These are phyloP conservation scores for Candida peoriensis DNA, from an alignment of 805 yeast species.

Conservation along the genomic window DNA sequence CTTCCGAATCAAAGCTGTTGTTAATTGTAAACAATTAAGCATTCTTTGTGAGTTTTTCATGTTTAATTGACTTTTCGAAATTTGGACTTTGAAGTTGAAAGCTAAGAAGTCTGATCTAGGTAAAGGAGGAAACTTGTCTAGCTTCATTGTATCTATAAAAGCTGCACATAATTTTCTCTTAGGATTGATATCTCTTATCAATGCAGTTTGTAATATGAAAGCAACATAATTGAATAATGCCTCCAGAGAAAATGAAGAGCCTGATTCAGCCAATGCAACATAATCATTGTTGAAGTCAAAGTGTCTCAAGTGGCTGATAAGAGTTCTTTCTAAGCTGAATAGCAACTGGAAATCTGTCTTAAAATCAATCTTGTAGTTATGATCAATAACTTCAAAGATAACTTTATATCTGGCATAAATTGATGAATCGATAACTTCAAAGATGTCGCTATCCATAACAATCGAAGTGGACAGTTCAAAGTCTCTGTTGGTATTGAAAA, in stretches of 20 bases:
- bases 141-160: constrained; percentile 9
- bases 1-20: constrained; percentile 7
- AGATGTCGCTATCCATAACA: constrained; percentile 11
- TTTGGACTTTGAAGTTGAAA: constrained; percentile 5
- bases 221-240: constrained; percentile 13
- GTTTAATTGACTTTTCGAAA: constrained; percentile 10
- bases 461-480: constrained; percentile 2
- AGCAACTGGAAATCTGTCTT: constrained; percentile 15
- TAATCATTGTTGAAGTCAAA: constrained; percentile 14
- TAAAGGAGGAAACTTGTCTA: constrained; percentile 21
- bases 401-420: constrained; percentile 18
- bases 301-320: constrained; percentile 6
- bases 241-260: constrained; percentile 17
- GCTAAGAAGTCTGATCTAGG: constrained; percentile 21
- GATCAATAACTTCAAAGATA: constrained; percentile 23
- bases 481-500: background rate
- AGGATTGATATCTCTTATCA: constrained; percentile 15
- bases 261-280: constrained; percentile 14
- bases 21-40: constrained; percentile 10
- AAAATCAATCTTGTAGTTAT: constrained; percentile 18
- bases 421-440: constrained; percentile 13
- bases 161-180: constrained; percentile 5
- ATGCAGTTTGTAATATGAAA: constrained; percentile 12
- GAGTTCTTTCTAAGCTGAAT: constrained; percentile 9
- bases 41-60: constrained; percentile 13